Conservation (phyloP, 768 basidiomycete species). For the Fistulinella prunicolor region DNA sequence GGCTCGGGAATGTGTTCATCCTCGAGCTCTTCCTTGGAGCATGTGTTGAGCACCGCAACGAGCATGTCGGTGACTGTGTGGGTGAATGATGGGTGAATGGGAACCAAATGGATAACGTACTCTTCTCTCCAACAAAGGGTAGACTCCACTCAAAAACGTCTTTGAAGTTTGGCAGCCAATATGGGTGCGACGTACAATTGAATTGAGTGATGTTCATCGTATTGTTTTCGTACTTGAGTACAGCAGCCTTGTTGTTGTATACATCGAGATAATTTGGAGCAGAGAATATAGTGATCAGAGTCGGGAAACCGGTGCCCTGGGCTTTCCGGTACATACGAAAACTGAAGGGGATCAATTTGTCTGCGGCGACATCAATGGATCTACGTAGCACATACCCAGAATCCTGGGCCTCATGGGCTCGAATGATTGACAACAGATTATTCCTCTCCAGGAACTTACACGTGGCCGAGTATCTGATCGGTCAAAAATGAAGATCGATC, state of each 20-base stretch:
- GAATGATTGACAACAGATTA: constrained; percentile 85
- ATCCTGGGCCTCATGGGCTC: constrained; percentile 97
- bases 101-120: constrained; percentile 42
- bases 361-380: background rate
- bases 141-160: constrained; percentile 98
- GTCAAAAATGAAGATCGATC: background rate
- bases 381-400: constrained; percentile 60
- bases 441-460: constrained; percentile 94
- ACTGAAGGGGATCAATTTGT: constrained; percentile 33
- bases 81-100: too few relatives aligned
- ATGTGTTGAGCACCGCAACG: constrained; percentile 92
- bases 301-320: constrained; percentile 89
- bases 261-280: constrained; percentile 97
- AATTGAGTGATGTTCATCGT: constrained; percentile 94
- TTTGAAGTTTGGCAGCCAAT: constrained; percentile 97
- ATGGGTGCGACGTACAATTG: constrained; percentile 77
- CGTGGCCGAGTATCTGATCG: constrained; percentile 72
- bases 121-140: constrained; percentile 96
- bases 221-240: constrained; percentile 96
- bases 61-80: constrained; percentile 94
- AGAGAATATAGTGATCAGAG: constrained; percentile 96
- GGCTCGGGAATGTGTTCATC: constrained; percentile 45
- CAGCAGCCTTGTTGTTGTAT: constrained; percentile 94
- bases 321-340: constrained; percentile 96
- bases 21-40: constrained; percentile 93